A percentile compares a stretch with the other conserved stretches of the same genome.
Conservation (phyloP, 2,329 filamentous ascomycete genomes). For the Elsinoe australis region DNA sequence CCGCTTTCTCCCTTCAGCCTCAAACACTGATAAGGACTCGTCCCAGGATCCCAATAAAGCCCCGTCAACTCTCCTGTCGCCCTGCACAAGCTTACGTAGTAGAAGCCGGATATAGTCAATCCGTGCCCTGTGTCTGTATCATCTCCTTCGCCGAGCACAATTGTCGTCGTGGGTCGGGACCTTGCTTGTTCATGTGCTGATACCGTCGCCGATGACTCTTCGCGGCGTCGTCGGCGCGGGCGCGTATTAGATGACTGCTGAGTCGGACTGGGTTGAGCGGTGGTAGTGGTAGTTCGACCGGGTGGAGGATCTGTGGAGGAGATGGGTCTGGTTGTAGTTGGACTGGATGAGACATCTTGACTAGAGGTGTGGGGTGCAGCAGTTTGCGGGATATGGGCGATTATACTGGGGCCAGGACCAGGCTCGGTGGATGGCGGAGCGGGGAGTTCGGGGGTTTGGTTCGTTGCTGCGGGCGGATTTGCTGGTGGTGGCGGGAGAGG, state of each 20-base stretch:
- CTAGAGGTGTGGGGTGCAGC: not conserved
- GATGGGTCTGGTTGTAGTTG: no score
- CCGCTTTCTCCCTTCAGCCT: constrained; percentile 34
- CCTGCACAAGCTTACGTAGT: constrained; percentile 44
- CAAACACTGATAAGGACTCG: constrained; percentile 47
- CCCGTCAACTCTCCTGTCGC: constrained; percentile 43
- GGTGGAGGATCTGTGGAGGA: no score
- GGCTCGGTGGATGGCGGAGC: constrained; percentile 7
- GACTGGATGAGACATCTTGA: not conserved
- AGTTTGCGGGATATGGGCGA: constrained; percentile 4
- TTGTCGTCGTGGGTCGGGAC: constrained; percentile 12
- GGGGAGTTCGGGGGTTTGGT: not conserved
- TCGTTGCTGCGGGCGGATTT: not conserved
- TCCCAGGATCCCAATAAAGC: constrained; percentile 49
- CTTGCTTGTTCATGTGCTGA: not conserved
- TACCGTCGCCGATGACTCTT: not conserved
- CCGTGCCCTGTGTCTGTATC: constrained; percentile 35
- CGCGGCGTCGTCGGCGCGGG: not conserved
- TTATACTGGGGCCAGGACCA: constrained; percentile 6
- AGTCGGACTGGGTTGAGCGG: no score
- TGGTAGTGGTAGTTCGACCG: no score
- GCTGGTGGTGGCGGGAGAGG: constrained; percentile 14
- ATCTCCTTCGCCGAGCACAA: constrained; percentile 21
- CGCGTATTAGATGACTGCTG: no score
- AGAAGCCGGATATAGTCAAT: constrained; percentile 48